phyloP scores from a whole-genome alignment of 164 flowering plant species.

The Magnolia sinica region DNA sequence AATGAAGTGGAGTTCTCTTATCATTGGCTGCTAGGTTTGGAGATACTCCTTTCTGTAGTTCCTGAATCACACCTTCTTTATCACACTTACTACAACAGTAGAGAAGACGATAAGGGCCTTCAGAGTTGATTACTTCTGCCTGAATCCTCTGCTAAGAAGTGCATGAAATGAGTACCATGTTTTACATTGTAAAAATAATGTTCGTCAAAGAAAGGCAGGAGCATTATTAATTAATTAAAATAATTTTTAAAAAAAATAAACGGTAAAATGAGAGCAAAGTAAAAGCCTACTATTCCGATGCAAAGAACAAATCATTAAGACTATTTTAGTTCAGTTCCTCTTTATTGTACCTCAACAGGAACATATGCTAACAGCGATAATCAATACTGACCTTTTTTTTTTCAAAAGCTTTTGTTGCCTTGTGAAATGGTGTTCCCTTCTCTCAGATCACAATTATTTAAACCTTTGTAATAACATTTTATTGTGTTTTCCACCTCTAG shows the following conservation, averaged over 20 bases:
- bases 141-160: slow-evolving; percentile 12
- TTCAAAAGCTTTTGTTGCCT: too few relatives aligned
- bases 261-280: not conserved
- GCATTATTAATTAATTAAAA: too few relatives aligned
- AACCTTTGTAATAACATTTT: too few relatives aligned
- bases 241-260: too few relatives aligned
- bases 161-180: not conserved
- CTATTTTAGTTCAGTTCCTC: not conserved
- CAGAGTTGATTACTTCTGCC: slow-evolving; percentile 19
- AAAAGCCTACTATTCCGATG: not conserved
- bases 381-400: too few relatives aligned
- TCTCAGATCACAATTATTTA: too few relatives aligned
- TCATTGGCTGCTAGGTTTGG: slow-evolving; percentile 47
- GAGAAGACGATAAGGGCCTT: slow-evolving; percentile 47
- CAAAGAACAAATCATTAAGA: not conserved
- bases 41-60: slow-evolving; percentile 44
- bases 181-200: too few relatives aligned
- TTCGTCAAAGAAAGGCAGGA: not conserved
- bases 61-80: slow-evolving; percentile 46
- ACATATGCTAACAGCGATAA: too few relatives aligned
- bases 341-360: too few relatives aligned
- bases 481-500: too few relatives aligned
- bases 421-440: too few relatives aligned
- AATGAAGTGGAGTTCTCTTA: slow-evolving; percentile 58
- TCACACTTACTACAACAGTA: slow-evolving; percentile 49